Conservation (phyloP, 352 stramenopile species). For the Globisporangium recalcitrans region DNA sequence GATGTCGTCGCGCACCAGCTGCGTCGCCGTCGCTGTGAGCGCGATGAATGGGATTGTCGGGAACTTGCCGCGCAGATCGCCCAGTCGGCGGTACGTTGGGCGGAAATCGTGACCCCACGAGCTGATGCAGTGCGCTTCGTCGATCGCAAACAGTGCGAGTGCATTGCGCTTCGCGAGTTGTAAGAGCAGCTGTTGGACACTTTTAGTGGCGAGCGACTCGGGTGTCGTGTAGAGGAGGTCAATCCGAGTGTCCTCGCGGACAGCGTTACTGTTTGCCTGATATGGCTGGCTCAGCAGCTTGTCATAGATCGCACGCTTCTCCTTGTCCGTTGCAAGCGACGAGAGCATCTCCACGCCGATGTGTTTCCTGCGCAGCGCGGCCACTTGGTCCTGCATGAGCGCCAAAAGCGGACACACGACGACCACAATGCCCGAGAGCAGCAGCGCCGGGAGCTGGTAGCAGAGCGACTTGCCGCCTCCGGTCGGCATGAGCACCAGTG, state of each 20-base stretch:
- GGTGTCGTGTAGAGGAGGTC: constrained; percentile 87
- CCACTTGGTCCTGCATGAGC: constrained; percentile 89
- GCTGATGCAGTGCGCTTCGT: constrained; percentile 92
- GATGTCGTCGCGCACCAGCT: constrained; percentile 61
- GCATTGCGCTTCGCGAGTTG: constrained; percentile 23
- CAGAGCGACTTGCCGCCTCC: constrained; percentile 97
- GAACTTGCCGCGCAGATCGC: constrained; percentile 30
- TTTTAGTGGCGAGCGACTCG: constrained; percentile 62
- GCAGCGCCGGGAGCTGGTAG: constrained; percentile 90
- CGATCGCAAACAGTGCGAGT: constrained; percentile 64
- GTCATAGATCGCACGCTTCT: constrained; percentile 26
- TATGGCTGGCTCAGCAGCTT: constrained; percentile 21
- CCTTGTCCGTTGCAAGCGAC: constrained; percentile 32
- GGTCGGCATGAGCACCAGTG: constrained; percentile 93
- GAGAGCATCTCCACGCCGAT: constrained; percentile 55
- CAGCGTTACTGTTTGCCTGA: neutral
- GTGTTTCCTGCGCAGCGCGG: constrained; percentile 36
- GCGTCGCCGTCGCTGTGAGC: constrained; percentile 88
- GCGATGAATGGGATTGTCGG: constrained; percentile 63
- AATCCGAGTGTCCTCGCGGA: constrained; percentile 13
- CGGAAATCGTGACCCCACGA: constrained; percentile 86
- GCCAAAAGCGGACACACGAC: constrained; percentile 87
- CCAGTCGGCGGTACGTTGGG: constrained; percentile 51
- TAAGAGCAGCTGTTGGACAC: constrained; percentile 40
- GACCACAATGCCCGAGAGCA: constrained; percentile 71